Evolutionary conservation across 495 filamentous ascomycete genomes (phyloP).

Genomic region (Penicillium roqueforti): DNA sequence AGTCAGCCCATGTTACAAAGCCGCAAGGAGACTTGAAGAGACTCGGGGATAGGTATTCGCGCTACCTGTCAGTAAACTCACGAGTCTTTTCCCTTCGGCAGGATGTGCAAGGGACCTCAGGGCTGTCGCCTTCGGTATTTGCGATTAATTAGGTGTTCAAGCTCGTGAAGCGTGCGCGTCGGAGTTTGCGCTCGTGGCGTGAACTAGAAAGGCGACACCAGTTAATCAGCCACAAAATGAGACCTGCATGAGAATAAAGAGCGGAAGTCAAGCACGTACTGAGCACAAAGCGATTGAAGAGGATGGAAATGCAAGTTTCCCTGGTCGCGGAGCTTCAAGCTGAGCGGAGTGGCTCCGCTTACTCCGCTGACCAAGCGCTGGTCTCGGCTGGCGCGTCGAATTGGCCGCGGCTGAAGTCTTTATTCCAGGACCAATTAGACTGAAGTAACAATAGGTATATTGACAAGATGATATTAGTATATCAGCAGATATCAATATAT

Average conservation of each 20-base stretch:
- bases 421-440: background rate
- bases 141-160: constrained; percentile 1
- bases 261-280: background rate
- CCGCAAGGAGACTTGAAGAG: background rate
- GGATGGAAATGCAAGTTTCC: background rate
- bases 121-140: background rate
- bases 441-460: background rate
- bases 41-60: background rate
- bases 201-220: background rate
- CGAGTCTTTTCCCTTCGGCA: background rate
- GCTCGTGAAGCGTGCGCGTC: constrained; percentile 1
- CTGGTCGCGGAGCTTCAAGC: constrained; percentile 3
- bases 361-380: constrained; percentile 6
- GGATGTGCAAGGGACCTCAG: too few relatives aligned
- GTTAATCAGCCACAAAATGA: background rate
- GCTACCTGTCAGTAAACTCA: background rate
- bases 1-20: constrained; percentile 19
- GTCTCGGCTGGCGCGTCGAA: background rate
- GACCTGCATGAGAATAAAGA: background rate
- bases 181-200: background rate
- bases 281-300: background rate
- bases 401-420: background rate
- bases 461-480: background rate
- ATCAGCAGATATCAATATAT: background rate
- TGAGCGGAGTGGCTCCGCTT: constrained; percentile 7